Evolutionary conservation across 495 filamentous ascomycete species (phyloP).

Genomic region (Choiromyces venosus): DNA sequence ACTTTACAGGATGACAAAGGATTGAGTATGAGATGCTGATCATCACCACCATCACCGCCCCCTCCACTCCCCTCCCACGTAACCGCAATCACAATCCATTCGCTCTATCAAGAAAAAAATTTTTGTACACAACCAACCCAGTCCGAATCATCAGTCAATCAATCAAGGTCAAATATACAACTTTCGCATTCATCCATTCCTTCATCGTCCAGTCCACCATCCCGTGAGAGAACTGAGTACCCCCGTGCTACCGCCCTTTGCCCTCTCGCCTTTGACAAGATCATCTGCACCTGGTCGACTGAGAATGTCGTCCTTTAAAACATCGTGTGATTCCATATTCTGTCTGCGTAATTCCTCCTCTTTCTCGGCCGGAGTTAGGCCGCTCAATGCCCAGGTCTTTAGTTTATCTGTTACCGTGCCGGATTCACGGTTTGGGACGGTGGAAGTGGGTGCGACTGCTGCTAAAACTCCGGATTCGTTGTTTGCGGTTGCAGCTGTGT

Average conservation of each 20-base stretch:
- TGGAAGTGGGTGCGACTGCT: conserved; percentile 30
- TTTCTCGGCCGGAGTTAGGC: conserved; percentile 40
- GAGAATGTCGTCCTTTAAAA: conserved; percentile 8
- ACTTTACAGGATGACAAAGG: background rate
- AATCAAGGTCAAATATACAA: background rate
- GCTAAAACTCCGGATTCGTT: conserved; percentile 38
- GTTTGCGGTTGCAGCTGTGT: conserved; percentile 39
- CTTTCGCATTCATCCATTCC: background rate
- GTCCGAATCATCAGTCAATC: too few species aligned
- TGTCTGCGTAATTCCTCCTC: conserved; percentile 15
- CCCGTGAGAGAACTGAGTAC: conserved; percentile 26
- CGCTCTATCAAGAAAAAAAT: background rate
- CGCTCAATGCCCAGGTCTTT: conserved; percentile 45
- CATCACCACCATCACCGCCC: too few species aligned
- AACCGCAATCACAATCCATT: background rate
- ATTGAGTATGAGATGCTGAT: background rate
- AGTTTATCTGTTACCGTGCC: conserved; percentile 20
- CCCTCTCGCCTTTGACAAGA: conserved; percentile 27
- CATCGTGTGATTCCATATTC: conserved; percentile 4
- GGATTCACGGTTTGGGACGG: conserved; percentile 16
- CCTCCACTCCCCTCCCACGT: background rate
- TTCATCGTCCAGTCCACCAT: conserved; percentile 23
- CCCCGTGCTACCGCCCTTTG: conserved; percentile 18
- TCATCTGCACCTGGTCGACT: conserved; percentile 19
- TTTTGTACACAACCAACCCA: background rate